Evolutionary conservation across 805 yeast species (phyloP).

Genomic region (Ogataea chonburiensis): DNA sequence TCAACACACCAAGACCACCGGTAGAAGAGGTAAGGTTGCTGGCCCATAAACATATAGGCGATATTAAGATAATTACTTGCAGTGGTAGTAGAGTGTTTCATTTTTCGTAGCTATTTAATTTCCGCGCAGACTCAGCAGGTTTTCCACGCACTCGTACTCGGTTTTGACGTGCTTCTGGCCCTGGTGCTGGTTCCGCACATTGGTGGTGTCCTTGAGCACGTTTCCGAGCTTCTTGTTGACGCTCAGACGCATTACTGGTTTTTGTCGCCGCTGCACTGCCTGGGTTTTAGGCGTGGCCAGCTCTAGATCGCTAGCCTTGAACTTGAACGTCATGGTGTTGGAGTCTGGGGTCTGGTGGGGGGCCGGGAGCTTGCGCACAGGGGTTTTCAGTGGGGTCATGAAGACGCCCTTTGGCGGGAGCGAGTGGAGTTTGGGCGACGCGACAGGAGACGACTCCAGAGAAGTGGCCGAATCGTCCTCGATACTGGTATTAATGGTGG

Average conservation of each 20-base stretch:
- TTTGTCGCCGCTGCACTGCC: constrained; percentile 28
- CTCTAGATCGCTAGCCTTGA: constrained; percentile 35
- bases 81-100: too few species aligned
- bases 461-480: constrained; percentile 12
- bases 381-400: constrained; percentile 25
- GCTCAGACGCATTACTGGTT: constrained; percentile 32
- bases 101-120: constrained; percentile 3
- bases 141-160: constrained; percentile 38
- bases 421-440: constrained; percentile 12
- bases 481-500: constrained; percentile 4
- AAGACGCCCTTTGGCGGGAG: constrained; percentile 30
- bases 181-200: constrained; percentile 13
- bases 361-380: constrained; percentile 10
- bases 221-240: constrained; percentile 17
- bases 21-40: constrained; percentile 81
- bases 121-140: constrained; percentile 39
- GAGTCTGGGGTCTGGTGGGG: constrained; percentile 13
- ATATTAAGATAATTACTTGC: too few species aligned
- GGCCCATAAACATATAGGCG: constrained; percentile 26
- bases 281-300: constrained; percentile 29
- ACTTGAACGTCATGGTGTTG: constrained; percentile 36
- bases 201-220: constrained; percentile 27
- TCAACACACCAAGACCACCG: constrained; percentile 99
- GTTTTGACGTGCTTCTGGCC: constrained; percentile 5
- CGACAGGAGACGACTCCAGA: constrained; percentile 15